These are phyloP conservation scores for Trichoderma oligosporum DNA, from an alignment of 2,329 filamentous ascomycete species.

Conservation along the genomic window DNA sequence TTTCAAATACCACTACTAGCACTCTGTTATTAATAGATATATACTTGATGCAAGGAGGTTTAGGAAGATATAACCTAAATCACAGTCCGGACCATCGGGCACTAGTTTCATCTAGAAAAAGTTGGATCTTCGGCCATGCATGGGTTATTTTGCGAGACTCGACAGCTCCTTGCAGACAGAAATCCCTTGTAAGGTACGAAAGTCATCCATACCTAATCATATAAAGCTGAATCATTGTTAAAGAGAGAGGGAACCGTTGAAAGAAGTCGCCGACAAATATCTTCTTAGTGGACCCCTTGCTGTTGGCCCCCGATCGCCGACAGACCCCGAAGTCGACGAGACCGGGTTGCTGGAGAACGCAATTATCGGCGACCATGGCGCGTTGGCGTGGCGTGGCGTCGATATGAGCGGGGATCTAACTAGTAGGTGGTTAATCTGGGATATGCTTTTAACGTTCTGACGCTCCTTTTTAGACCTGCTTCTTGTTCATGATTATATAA, in stretches of 20 bases:
- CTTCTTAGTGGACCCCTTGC: constrained; percentile 12
- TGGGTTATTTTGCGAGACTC: background rate
- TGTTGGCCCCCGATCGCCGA: constrained; percentile 15
- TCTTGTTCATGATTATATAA: too few species aligned
- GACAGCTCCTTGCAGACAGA: background rate
- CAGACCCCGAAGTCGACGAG: constrained; percentile 17
- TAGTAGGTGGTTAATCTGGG: background rate
- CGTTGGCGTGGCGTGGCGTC: constrained; percentile 10
- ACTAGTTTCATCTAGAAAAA: background rate
- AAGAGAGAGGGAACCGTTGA: background rate
- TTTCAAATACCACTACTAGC: background rate
- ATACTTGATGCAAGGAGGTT: background rate
- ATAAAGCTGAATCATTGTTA: background rate
- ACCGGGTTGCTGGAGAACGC: constrained; percentile 2
- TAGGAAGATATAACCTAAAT: background rate
- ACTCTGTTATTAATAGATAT: background rate
- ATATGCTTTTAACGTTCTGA: constrained; percentile 2
- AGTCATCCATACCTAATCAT: background rate
- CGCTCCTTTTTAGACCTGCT: too few species aligned
- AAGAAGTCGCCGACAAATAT: constrained; percentile 16
- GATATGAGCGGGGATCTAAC: background rate
- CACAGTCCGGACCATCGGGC: constrained; percentile 6
- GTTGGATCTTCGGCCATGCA: constrained; percentile 1
- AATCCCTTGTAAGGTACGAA: background rate
- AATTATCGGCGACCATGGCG: constrained; percentile 21